These are phyloP conservation scores for Populus nigra DNA, from an alignment of 345 rosid genomes.

Conservation along the genomic window DNA sequence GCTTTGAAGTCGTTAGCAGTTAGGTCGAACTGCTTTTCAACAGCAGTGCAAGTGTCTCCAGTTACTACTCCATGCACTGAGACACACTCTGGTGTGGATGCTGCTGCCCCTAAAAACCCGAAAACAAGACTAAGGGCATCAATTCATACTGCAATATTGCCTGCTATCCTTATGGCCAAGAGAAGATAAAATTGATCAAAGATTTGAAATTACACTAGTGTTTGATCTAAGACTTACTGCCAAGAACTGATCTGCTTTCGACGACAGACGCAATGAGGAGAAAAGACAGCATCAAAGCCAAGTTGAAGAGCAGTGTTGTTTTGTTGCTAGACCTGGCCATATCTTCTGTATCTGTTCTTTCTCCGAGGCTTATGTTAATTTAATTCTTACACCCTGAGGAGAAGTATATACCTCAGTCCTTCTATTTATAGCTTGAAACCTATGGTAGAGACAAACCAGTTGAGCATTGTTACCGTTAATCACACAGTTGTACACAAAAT, in stretches of 20 bases:
- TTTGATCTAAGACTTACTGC: not conserved
- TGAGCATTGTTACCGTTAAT: not conserved
- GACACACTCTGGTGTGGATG: not conserved
- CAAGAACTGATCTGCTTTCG: conserved; percentile 10
- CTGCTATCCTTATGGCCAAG: not conserved
- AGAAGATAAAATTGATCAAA: not conserved
- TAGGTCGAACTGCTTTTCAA: conserved; percentile 1
- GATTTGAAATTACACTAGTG: not conserved
- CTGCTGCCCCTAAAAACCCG: not conserved
- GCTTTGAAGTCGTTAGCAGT: not conserved
- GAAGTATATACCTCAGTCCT: not conserved
- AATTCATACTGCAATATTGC: not conserved
- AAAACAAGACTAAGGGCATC: too few relatives aligned
- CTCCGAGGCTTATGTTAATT: not conserved
- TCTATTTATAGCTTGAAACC: not conserved
- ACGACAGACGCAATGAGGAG: conserved; percentile 19
- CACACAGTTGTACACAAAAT: not conserved
- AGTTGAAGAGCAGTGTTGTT: not conserved
- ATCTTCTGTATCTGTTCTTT: not conserved
- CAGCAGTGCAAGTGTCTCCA: conserved; percentile 19
- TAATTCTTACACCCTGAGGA: not conserved
- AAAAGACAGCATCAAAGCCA: conserved; percentile 18
- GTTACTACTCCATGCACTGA: not conserved
- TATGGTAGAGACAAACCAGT: not conserved
- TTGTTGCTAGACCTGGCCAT: conserved; percentile 20